These are phyloP conservation scores for Yamadazyma kitorensis DNA, from an alignment of 805 yeast genomes.

Conservation along the genomic window DNA sequence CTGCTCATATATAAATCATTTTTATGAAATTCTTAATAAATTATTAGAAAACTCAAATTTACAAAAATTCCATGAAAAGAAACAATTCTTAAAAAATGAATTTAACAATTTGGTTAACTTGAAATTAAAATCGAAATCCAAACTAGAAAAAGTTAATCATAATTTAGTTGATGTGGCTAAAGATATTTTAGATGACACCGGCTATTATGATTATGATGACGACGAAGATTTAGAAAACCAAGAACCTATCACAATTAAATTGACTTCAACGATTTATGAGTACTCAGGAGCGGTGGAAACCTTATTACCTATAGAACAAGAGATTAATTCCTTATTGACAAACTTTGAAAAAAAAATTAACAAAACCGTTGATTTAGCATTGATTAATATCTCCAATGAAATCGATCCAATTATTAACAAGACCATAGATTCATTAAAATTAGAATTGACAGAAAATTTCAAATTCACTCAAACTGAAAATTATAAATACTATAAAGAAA, in stretches of 20 bases:
- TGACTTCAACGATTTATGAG: conserved; percentile 26
- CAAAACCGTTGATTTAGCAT: conserved; percentile 33
- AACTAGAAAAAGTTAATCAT: conserved; percentile 6
- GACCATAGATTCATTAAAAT: conserved; percentile 23
- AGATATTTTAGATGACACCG: conserved; percentile 19
- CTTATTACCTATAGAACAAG: conserved; percentile 9
- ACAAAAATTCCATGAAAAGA: conserved; percentile 19
- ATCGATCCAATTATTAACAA: conserved; percentile 25
- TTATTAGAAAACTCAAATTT: conserved; percentile 12
- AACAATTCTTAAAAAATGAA: conserved; percentile 23
- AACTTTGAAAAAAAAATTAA: conserved; percentile 33
- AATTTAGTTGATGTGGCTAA: conserved; percentile 20
- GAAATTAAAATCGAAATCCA: conserved; percentile 7
- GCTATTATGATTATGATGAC: conserved; percentile 6
- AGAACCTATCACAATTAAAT: conserved; percentile 18
- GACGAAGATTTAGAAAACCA: conserved; percentile 13
- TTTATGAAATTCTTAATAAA: conserved; percentile 4
- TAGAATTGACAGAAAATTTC: conserved; percentile 23
- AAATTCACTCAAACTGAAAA: conserved; percentile 26
- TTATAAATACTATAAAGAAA: conserved; percentile 27
- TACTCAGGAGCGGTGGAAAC: conserved; percentile 7
- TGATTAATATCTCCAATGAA: conserved; percentile 28
- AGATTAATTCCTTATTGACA: conserved; percentile 28
- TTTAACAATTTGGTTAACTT: conserved; percentile 21
- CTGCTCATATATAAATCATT: not conserved